phyloP scores from a whole-genome alignment of 768 basidiomycete species.

The Suillus alpinus region DNA sequence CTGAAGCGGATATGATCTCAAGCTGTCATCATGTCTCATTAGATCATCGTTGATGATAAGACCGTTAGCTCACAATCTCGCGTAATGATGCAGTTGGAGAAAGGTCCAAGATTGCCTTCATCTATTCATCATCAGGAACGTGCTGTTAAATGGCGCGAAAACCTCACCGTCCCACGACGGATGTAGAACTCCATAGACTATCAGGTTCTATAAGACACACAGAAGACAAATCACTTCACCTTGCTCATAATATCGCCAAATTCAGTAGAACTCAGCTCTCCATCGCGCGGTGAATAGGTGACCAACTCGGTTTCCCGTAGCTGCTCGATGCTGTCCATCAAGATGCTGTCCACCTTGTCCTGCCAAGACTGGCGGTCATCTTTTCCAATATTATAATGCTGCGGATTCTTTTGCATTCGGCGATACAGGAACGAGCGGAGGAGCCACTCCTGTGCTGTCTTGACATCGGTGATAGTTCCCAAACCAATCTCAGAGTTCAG shows the following conservation, averaged over 20 bases:
- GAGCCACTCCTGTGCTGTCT: constrained; percentile 80
- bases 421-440: constrained; percentile 83
- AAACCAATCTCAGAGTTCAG: constrained; percentile 92
- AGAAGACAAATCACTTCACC: constrained; percentile 34
- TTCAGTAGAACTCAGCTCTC: constrained; percentile 59
- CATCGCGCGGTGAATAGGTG: constrained; percentile 38
- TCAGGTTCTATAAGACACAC: constrained; percentile 6
- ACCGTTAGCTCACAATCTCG: constrained; percentile 55
- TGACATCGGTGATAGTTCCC: constrained; percentile 70
- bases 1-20: constrained; percentile 59
- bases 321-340: constrained; percentile 59
- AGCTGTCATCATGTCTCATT: constrained; percentile 39
- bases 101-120: constrained; percentile 62
- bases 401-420: constrained; percentile 81
- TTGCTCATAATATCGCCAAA: constrained; percentile 89
- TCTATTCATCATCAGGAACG: constrained; percentile 39
- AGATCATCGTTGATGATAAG: neutral
- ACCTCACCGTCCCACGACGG: constrained; percentile 59
- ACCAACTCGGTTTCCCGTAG: constrained; percentile 64
- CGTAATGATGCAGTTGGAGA: constrained; percentile 52
- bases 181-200: constrained; percentile 60
- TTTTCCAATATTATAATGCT: constrained; percentile 67
- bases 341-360: constrained; percentile 67
- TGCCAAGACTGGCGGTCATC: constrained; percentile 60
- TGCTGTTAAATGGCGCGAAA: neutral